A percentile compares a stretch with the other conserved stretches of the same genome.
These are phyloP conservation scores for Daldinia concentrica DNA, from an alignment of 495 filamentous ascomycete species.

Conservation along the genomic window DNA sequence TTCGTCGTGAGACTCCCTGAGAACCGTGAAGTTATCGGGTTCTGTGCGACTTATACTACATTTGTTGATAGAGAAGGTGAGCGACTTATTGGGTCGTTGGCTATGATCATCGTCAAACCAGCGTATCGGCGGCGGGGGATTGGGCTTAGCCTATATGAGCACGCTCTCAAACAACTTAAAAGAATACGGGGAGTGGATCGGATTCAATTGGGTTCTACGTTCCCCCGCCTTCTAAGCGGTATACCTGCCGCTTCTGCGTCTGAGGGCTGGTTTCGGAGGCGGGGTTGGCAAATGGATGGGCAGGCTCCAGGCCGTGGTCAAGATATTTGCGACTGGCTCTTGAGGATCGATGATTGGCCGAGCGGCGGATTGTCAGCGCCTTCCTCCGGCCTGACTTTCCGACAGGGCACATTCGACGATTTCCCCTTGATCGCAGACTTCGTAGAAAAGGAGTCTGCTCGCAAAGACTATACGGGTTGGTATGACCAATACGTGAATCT, in stretches of 20 bases:
- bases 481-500: conserved; percentile 64
- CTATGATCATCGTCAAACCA: conserved; percentile 65
- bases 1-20: conserved; percentile 66
- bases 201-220: conserved; percentile 68
- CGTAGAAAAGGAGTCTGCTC: conserved; percentile 56
- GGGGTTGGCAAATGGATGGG: conserved; percentile 64
- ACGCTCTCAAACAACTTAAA: conserved; percentile 62
- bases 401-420: conserved; percentile 60
- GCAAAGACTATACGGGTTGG: conserved; percentile 60
- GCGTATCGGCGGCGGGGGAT: conserved; percentile 63
- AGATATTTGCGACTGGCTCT: conserved; percentile 65
- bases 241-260: conserved; percentile 56
- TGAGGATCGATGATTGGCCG: conserved; percentile 63
- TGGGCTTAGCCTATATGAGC: conserved; percentile 65
- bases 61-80: conserved; percentile 62
- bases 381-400: conserved; percentile 53
- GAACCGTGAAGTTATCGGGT: conserved; percentile 61
- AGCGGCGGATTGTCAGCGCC: conserved; percentile 45
- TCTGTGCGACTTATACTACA: conserved; percentile 68
- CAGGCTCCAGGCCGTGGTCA: conserved; percentile 55
- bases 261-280: conserved; percentile 67
- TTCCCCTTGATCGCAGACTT: conserved; percentile 64
- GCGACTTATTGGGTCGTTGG: conserved; percentile 66
- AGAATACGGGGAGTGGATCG: conserved; percentile 63
- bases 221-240: conserved; percentile 68